Evolutionary conservation across 305 asterid species (phyloP).

Genomic region (Fraxinus velutina): DNA sequence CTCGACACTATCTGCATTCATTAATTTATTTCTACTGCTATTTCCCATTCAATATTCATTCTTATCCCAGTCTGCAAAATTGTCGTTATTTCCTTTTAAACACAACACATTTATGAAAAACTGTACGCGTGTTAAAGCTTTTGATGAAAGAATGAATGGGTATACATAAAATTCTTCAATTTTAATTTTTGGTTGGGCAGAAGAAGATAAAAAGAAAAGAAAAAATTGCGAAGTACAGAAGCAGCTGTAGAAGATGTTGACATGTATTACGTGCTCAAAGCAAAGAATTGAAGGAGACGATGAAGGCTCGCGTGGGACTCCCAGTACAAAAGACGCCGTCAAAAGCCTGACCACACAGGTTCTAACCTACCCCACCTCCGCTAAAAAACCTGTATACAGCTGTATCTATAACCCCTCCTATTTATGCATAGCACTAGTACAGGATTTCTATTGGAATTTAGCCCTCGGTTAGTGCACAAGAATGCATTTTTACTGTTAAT

Average conservation of each 20-base stretch:
- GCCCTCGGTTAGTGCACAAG: no score
- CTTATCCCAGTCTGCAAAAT: background rate
- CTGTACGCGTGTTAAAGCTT: background rate
- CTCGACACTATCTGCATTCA: constrained; percentile 42
- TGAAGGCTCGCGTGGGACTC: constrained; percentile 86
- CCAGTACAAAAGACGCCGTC: constrained; percentile 90
- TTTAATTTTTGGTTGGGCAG: constrained; percentile 11
- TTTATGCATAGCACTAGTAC: background rate
- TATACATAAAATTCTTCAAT: no score
- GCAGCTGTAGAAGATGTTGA: constrained; percentile 51
- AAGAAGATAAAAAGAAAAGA: background rate
- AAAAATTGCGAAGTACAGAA: background rate
- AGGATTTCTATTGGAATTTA: background rate
- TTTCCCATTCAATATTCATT: constrained; percentile 26
- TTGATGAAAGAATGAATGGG: background rate
- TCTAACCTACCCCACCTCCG: constrained; percentile 21
- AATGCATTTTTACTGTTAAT: no score
- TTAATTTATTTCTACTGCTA: constrained; percentile 32
- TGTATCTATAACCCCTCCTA: background rate
- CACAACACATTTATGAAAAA: background rate
- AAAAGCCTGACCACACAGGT: constrained; percentile 98
- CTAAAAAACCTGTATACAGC: background rate
- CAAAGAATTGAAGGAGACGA: constrained; percentile 51
- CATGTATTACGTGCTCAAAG: constrained; percentile 88
- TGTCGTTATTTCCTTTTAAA: background rate